These are phyloP conservation scores for Fusarium dimerum DNA, from an alignment of 2,329 filamentous ascomycete genomes.

Conservation along the genomic window DNA sequence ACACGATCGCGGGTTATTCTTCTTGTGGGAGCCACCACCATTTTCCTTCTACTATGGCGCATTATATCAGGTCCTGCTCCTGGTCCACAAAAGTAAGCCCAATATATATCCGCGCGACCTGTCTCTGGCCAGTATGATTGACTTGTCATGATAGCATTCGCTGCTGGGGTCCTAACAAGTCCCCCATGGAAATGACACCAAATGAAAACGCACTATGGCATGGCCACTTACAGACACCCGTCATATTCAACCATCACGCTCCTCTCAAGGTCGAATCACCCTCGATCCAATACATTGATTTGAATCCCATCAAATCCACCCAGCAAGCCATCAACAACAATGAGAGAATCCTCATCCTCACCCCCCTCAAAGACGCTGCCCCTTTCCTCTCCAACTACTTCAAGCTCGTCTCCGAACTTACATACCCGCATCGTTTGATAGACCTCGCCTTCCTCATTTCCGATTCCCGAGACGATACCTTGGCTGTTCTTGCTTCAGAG, in stretches of 20 bases:
- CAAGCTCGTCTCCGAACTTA: constrained; percentile 84
- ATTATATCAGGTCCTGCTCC: constrained; percentile 77
- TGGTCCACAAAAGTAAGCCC: constrained; percentile 82
- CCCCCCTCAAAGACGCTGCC: constrained; percentile 87
- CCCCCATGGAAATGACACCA: constrained; percentile 92
- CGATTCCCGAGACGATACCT: constrained; percentile 87
- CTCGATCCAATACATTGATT: constrained; percentile 76
- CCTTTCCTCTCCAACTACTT: constrained; percentile 86
- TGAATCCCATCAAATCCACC: constrained; percentile 84
- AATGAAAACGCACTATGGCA: constrained; percentile 93
- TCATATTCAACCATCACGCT: constrained; percentile 94
- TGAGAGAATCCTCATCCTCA: constrained; percentile 88
- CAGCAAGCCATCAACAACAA: constrained; percentile 75
- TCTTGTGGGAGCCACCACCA: constrained; percentile 67
- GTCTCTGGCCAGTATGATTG: constrained; percentile 26
- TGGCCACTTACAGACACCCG: constrained; percentile 84
- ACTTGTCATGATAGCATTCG: constrained; percentile 69
- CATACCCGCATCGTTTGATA: constrained; percentile 93
- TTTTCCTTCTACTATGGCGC: constrained; percentile 84
- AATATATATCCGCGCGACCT: background rate
- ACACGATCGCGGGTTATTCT: constrained; percentile 79
- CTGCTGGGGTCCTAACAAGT: constrained; percentile 92
- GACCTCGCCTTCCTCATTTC: constrained; percentile 94
- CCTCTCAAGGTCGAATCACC: constrained; percentile 81
- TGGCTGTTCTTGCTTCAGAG: constrained; percentile 82